A percentile compares a stretch with the other conserved stretches of the same genome.
Evolutionary conservation across 164 flowering plant species (phyloP).

Genomic region (Sextonia rubra): DNA sequence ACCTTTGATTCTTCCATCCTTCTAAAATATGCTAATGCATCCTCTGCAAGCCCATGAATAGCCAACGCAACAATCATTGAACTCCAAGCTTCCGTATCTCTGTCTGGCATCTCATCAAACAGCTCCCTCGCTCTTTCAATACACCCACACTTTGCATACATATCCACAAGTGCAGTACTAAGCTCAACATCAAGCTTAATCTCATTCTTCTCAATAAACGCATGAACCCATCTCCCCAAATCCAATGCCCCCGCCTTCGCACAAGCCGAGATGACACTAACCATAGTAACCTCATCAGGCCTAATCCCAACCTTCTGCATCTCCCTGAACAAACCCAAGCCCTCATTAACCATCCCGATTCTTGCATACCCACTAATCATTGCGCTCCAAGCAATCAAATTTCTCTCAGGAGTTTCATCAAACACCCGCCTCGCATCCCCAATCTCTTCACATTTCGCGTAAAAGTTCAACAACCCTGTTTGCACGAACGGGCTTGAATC

Average conservation of each 20-base stretch:
- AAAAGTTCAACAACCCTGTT: constrained; percentile 35
- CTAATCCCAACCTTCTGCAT: constrained; percentile 34
- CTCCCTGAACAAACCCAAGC: constrained; percentile 37
- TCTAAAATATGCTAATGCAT: constrained; percentile 31
- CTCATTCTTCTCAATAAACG: constrained; percentile 25
- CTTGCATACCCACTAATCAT: constrained; percentile 45
- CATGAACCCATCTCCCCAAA: constrained; percentile 45
- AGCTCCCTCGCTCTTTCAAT: constrained; percentile 33
- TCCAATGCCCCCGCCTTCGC: constrained; percentile 42
- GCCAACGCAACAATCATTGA: constrained; percentile 47
- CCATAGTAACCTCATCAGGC: constrained; percentile 49
- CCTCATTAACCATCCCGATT: constrained; percentile 34
- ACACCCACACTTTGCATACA: constrained; percentile 49
- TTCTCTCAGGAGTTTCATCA: constrained; percentile 45
- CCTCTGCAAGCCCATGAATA: constrained; percentile 40
- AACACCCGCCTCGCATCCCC: constrained; percentile 26
- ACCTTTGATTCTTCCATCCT: constrained; percentile 40
- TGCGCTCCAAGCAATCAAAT: constrained; percentile 39
- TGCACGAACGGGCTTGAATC: constrained; percentile 33
- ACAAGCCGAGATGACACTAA: constrained; percentile 44
- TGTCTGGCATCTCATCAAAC: constrained; percentile 34
- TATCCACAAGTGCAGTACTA: constrained; percentile 43
- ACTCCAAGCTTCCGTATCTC: constrained; percentile 45
- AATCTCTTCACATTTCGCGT: constrained; percentile 39
- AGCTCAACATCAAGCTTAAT: constrained; percentile 38